A percentile compares a stretch with the other conserved stretches of the same genome.
Evolutionary conservation across 2,329 filamentous ascomycete genomes (phyloP).

Genomic region (Pseudocercospora fuligena): DNA sequence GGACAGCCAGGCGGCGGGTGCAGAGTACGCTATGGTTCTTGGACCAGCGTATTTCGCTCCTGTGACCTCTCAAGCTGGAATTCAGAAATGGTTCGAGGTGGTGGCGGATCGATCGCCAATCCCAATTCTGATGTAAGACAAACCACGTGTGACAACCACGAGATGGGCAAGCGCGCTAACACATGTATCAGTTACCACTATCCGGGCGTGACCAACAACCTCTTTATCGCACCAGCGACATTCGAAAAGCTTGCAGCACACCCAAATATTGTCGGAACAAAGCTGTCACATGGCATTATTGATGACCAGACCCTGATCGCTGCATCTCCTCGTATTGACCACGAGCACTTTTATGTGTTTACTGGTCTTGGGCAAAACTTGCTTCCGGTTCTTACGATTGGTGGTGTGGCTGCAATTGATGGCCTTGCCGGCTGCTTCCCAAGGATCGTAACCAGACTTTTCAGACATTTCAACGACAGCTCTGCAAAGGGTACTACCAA

Average conservation of each 20-base stretch:
- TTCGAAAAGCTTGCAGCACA: slow-evolving; percentile 64
- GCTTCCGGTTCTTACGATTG: slow-evolving; percentile 65
- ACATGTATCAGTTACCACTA: slow-evolving; percentile 61
- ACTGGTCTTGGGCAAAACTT: slow-evolving; percentile 70
- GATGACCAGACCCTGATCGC: slow-evolving; percentile 68
- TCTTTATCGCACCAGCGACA: slow-evolving; percentile 63
- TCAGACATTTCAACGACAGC: slow-evolving; percentile 52
- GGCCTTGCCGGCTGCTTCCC: slow-evolving; percentile 70
- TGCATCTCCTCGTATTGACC: slow-evolving; percentile 63
- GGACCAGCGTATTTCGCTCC: slow-evolving; percentile 69
- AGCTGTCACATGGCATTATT: slow-evolving; percentile 70
- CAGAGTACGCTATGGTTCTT: slow-evolving; percentile 66
- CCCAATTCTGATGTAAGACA: slow-evolving; percentile 63
- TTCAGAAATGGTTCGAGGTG: slow-evolving; percentile 64
- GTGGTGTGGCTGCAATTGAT: slow-evolving; percentile 69
- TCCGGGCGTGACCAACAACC: slow-evolving; percentile 69
- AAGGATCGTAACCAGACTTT: slow-evolving; percentile 63
- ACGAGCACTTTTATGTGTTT: slow-evolving; percentile 63
- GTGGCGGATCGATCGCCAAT: slow-evolving; percentile 66
- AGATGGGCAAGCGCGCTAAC: slow-evolving; percentile 1
- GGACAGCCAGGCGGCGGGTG: slow-evolving; percentile 61
- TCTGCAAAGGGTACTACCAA: slow-evolving; percentile 47
- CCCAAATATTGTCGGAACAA: slow-evolving; percentile 71
- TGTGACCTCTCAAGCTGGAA: slow-evolving; percentile 61
- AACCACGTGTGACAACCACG: slow-evolving; percentile 7